A percentile compares a stretch with the other conserved stretches of the same genome.
Conservation (phyloP, 257 asterid species). For the Solanum pimpinellifolium region DNA sequence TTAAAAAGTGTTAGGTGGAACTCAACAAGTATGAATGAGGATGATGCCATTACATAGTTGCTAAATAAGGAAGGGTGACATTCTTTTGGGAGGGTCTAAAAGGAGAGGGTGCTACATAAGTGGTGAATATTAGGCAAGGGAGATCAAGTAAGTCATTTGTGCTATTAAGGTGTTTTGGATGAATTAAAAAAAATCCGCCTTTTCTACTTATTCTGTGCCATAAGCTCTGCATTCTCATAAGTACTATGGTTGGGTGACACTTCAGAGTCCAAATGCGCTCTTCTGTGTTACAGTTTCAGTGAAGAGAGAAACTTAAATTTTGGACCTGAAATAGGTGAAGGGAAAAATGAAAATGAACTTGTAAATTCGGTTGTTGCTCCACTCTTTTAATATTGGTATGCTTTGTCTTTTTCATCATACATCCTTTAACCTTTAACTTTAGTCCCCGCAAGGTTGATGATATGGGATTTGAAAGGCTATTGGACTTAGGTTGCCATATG, state of each 20-base stretch:
- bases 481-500: not conserved
- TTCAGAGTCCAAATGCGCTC: not conserved
- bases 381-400: not conserved
- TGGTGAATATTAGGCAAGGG: not conserved
- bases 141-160: not conserved
- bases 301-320: not conserved
- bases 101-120: not conserved
- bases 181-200: not conserved
- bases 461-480: not conserved
- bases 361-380: not conserved
- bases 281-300: not conserved
- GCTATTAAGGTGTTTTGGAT: not conserved
- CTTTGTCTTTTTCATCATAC: not conserved
- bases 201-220: not conserved
- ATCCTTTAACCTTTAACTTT: not conserved
- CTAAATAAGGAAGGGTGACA: not conserved
- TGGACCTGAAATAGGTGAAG: not conserved
- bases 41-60: not conserved
- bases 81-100: not conserved
- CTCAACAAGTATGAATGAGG: not conserved
- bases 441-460: not conserved
- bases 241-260: not conserved
- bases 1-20: not conserved
- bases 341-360: not conserved
- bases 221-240: not conserved